A percentile compares a stretch with the other conserved stretches of the same genome.
Evolutionary conservation across 306 rosid genomes (phyloP).

Genomic region (Glycyrrhiza uralensis): DNA sequence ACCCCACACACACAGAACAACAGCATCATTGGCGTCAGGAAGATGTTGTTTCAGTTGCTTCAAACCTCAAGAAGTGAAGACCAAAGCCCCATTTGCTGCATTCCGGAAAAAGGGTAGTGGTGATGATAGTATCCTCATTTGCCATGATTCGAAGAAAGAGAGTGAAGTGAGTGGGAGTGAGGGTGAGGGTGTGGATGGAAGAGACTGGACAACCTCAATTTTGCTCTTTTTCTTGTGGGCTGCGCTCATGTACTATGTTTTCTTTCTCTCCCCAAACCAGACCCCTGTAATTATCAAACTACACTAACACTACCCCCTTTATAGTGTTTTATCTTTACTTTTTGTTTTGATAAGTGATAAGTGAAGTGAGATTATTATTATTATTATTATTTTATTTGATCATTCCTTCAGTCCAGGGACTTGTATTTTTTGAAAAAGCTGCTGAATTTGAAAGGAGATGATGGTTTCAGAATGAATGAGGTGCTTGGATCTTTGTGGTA

Average conservation of each 20-base stretch:
- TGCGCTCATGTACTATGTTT: slow-evolving; percentile 66
- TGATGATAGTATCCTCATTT: slow-evolving; percentile 36
- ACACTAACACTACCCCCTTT: too few species aligned
- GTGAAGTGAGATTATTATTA: too few species aligned
- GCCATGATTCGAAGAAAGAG: slow-evolving; percentile 34
- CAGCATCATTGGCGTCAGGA: neutral
- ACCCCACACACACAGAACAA: too few species aligned
- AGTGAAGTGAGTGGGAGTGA: slow-evolving; percentile 28
- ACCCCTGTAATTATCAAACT: too few species aligned
- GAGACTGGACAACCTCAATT: slow-evolving; percentile 84
- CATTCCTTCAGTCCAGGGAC: slow-evolving; percentile 57
- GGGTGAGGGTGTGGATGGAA: slow-evolving; percentile 42
- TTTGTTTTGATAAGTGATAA: too few species aligned
- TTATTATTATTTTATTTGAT: neutral
- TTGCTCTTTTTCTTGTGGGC: slow-evolving; percentile 72
- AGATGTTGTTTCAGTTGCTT: neutral
- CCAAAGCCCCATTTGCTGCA: slow-evolving; percentile 18
- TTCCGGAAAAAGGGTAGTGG: slow-evolving; percentile 23
- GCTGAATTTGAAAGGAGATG: slow-evolving; percentile 69
- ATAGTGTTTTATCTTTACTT: neutral
- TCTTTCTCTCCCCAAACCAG: slow-evolving; percentile 74
- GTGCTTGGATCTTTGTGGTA: slow-evolving; percentile 86
- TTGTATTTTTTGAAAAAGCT: slow-evolving; percentile 75
- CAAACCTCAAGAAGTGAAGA: slow-evolving; percentile 11
- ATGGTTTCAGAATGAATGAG: slow-evolving; percentile 83